Base-by-base conservation (phyloP, 257 asterid genomes). In the Ilex aquifolium region DNA sequence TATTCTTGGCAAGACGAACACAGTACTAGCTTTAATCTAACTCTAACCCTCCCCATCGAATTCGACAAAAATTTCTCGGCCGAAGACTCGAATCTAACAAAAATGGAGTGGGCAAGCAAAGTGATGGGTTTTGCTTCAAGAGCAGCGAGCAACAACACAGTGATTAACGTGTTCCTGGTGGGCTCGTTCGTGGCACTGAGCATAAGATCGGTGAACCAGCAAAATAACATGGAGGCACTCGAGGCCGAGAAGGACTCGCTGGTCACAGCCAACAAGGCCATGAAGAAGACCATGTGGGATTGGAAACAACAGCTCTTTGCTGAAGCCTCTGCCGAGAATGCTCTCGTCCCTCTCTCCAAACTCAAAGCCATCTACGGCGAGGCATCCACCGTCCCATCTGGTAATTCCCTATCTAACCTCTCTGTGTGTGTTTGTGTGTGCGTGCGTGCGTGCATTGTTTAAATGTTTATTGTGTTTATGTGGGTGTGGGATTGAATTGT, bases 301-400 rank as follows among this genome's bases (percentile, higher is more conserved):
- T 89, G 96, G 93, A 92, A 89, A 72, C 95, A 87, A 75, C 76
- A 73, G 67, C 87, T 92, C 59, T 89, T 74, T 70, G 79, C 88
- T 17, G 78, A 76, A 53, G 77, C 76, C 12, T 56, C 77, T 70
- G 73, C 85, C 46, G 66, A 57, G 16, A 60, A 70, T 5, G 74
- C 92, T 51, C 40, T 80, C 53, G 77, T 86, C 32, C 85, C 97
- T 48, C 88, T 87, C 27, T 77, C 95, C 53, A 89, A 79, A 15
- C 87, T 92, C 74, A 88, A 87, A 71, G 69, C 84, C 59, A 89
- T 92, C 62, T 89, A 83, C 42, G 99, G 96, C 40, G 96, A 89
- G 56, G 83, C 61, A 7, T 77, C 32, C 40, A 31, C 49, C 17
- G 10, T 50, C 56, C 30, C 51, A 44, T 14, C 54, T n/a, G 31